Evolutionary conservation across 1,284 basidiomycete species (phyloP).

Genomic region (Leccinum variabile): DNA sequence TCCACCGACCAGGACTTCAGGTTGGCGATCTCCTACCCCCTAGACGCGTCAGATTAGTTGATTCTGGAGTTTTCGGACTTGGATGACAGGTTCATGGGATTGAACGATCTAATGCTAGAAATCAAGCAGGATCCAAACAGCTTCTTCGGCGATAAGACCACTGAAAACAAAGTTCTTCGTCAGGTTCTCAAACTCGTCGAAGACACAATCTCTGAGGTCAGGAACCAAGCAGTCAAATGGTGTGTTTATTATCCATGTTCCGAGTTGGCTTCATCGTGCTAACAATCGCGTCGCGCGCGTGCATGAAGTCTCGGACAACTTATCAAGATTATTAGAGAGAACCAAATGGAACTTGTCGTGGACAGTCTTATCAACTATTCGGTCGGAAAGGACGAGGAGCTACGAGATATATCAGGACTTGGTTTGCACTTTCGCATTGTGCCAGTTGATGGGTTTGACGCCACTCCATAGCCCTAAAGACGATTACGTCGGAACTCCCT

Average conservation of each 20-base stretch:
- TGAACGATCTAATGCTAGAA: slow-evolving; percentile 89
- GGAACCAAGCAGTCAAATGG: slow-evolving; percentile 97
- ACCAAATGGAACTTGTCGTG: slow-evolving; percentile 83
- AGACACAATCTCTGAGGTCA: slow-evolving; percentile 96
- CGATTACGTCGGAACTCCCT: slow-evolving; percentile 88
- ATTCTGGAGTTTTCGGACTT: slow-evolving; percentile 17
- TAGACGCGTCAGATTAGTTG: slow-evolving; percentile 30
- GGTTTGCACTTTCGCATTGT: slow-evolving; percentile 50
- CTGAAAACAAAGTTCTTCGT: slow-evolving; percentile 78
- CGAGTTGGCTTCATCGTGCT: slow-evolving; percentile 2
- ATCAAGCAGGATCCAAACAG: slow-evolving; percentile 69
- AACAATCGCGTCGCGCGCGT: slow-evolving; percentile 8
- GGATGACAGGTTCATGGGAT: slow-evolving; percentile 81
- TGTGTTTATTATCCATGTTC: slow-evolving; percentile 36
- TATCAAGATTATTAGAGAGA: slow-evolving; percentile 82
- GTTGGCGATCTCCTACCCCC: slow-evolving; percentile 39
- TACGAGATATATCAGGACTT: slow-evolving; percentile 91
- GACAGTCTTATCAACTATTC: slow-evolving; percentile 86
- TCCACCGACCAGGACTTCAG: slow-evolving; percentile 82
- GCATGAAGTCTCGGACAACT: slow-evolving; percentile 73
- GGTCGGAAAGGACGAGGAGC: slow-evolving; percentile 82
- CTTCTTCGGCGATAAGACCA: slow-evolving; percentile 76
- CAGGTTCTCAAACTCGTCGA: slow-evolving; percentile 84
- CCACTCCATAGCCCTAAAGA: slow-evolving; percentile 75
- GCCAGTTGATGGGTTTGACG: slow-evolving; percentile 5